Evolutionary conservation across 495 filamentous ascomycete genomes (phyloP).

Genomic region (Neurospora tetraspora): DNA sequence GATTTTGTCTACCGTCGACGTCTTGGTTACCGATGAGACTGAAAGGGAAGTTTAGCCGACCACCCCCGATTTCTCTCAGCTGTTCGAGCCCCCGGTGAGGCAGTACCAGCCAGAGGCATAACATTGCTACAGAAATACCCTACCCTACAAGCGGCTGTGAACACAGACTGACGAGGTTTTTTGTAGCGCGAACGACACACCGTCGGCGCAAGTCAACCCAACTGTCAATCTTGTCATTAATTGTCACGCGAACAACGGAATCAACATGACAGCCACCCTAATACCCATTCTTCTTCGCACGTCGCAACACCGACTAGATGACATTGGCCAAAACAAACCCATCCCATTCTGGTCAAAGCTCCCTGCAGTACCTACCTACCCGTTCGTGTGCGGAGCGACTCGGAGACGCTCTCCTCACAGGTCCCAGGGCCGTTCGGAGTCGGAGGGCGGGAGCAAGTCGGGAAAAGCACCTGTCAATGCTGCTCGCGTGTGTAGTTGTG

Average conservation of each 20-base stretch:
- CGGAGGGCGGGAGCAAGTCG: neutral
- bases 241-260: neutral
- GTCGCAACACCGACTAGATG: too few species aligned
- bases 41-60: neutral
- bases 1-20: neutral
- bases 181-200: neutral
- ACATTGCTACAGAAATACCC: neutral
- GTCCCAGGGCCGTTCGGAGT: neutral
- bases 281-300: too few species aligned
- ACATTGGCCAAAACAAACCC: neutral
- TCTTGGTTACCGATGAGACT: neutral
- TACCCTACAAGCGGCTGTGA: neutral
- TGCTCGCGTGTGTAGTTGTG: rapidly evolving
- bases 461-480: neutral
- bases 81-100: neutral
- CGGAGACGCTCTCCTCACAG: neutral
- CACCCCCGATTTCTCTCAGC: neutral
- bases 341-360: neutral
- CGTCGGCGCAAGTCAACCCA: neutral
- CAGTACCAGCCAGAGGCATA: neutral
- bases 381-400: too few species aligned
- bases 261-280: neutral
- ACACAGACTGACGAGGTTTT: neutral
- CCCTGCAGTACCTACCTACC: neutral
- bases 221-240: neutral